These are phyloP conservation scores for Monosporascus cannonballus DNA, from an alignment of 2,329 filamentous ascomycete genomes.

Conservation along the genomic window DNA sequence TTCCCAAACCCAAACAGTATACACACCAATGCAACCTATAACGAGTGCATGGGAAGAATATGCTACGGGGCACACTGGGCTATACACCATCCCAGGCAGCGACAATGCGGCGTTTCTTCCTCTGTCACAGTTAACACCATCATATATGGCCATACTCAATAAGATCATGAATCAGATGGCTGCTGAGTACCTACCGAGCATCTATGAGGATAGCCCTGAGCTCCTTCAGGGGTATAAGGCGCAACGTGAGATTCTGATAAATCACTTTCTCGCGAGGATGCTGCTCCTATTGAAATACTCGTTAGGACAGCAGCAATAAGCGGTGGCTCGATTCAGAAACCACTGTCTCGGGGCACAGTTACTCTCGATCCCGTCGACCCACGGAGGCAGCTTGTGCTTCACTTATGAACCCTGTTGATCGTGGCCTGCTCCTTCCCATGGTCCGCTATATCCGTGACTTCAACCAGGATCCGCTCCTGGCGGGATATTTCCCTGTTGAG, in stretches of 20 bases:
- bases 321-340: constrained; percentile 21
- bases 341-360: constrained; percentile 47
- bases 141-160: constrained; percentile 6
- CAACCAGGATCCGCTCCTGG: constrained; percentile 25
- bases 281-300: background rate
- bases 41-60: constrained; percentile 17
- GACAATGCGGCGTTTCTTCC: constrained; percentile 14
- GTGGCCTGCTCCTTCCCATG: constrained; percentile 37
- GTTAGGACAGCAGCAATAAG: constrained; percentile 5
- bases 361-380: constrained; percentile 40
- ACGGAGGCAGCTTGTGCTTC: constrained; percentile 41
- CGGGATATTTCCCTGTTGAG: constrained; percentile 29
- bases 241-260: constrained; percentile 4
- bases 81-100: constrained; percentile 21
- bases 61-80: constrained; percentile 20
- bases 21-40: constrained; percentile 19
- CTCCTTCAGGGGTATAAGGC: constrained; percentile 13
- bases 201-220: background rate
- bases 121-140: background rate
- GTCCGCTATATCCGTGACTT: constrained; percentile 30
- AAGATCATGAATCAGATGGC: background rate
- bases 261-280: background rate
- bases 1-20: constrained; percentile 15
- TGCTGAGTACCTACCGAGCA: background rate
- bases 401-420: constrained; percentile 45